phyloP scores from a whole-genome alignment of 495 filamentous ascomycete genomes.

The Penicillium nucicola region DNA sequence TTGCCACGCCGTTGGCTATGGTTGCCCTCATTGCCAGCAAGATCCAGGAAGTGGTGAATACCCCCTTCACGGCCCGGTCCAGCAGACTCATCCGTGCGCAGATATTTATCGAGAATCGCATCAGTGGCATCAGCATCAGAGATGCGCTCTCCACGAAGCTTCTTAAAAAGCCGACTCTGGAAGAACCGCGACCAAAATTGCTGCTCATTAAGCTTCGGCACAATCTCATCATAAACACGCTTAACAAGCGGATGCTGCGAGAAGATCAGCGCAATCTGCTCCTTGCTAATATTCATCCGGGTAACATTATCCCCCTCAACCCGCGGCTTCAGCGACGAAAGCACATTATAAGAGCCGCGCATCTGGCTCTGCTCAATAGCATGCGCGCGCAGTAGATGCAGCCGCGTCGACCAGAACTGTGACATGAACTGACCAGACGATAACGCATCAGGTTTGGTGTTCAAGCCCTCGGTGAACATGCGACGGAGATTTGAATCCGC shows the following conservation, averaged over 20 bases:
- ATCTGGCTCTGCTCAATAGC: conserved; percentile 84
- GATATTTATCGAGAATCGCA: conserved; percentile 77
- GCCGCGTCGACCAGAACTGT: conserved; percentile 89
- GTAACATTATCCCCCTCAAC: conserved; percentile 66
- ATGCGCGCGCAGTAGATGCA: conserved; percentile 82
- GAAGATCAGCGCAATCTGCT: conserved; percentile 92
- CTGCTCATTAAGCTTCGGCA: conserved; percentile 74
- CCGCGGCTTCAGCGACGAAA: conserved; percentile 82
- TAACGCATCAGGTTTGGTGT: conserved; percentile 77
- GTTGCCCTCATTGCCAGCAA: conserved; percentile 92
- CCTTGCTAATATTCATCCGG: conserved; percentile 81
- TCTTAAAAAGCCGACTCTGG: conserved; percentile 81
- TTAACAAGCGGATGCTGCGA: conserved; percentile 88
- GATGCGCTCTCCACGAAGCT: conserved; percentile 83
- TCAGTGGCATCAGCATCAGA: conserved; percentile 70
- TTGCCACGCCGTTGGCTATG: conserved; percentile 77
- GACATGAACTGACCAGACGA: conserved; percentile 71
- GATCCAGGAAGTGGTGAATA: conserved; percentile 84
- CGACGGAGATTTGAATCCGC: conserved; percentile 66
- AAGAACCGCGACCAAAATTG: conserved; percentile 95
- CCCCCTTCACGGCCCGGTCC: conserved; percentile 53
- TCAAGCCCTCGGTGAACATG: conserved; percentile 77
- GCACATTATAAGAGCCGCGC: conserved; percentile 84
- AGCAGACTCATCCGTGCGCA: conserved; percentile 59
- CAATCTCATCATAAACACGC: conserved; percentile 87